Evolutionary conservation across 306 rosid species (phyloP).

Genomic region (Trifolium dubium): DNA sequence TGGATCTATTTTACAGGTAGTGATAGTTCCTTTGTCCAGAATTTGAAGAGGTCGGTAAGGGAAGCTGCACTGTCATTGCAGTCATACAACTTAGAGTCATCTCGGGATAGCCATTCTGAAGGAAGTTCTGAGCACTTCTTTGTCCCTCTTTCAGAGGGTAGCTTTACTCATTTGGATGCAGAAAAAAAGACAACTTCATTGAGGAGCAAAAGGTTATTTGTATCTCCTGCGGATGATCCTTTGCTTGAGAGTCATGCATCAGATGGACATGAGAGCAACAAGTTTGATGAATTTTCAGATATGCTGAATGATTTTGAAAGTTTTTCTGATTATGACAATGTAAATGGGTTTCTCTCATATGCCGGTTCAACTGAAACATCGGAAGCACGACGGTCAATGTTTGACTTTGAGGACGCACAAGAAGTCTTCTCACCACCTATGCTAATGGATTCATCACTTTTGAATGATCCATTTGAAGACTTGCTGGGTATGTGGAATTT

Average conservation of each 20-base stretch:
- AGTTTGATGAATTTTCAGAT: slow-evolving; percentile 60
- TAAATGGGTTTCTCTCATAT: slow-evolving; percentile 80
- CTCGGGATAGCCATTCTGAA: slow-evolving; percentile 75
- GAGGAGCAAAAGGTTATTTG: slow-evolving; percentile 74
- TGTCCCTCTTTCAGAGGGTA: slow-evolving; percentile 75
- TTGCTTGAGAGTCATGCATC: slow-evolving; percentile 52
- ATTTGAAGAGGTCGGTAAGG: slow-evolving; percentile 88
- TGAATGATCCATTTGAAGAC: slow-evolving; percentile 85
- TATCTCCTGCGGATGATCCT: slow-evolving; percentile 59
- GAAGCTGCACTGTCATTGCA: slow-evolving; percentile 80
- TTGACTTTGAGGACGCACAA: slow-evolving; percentile 76
- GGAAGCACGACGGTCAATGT: slow-evolving; percentile 64
- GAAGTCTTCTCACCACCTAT: slow-evolving; percentile 94
- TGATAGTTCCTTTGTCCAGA: slow-evolving; percentile 64
- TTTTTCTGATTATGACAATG: slow-evolving; percentile 72
- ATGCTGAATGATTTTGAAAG: slow-evolving; percentile 70
- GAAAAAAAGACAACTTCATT: slow-evolving; percentile 65
- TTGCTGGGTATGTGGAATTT: slow-evolving; percentile 78
- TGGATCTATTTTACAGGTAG: slow-evolving; percentile 43
- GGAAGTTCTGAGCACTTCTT: slow-evolving; percentile 90
- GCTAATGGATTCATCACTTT: slow-evolving; percentile 76
- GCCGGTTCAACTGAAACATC: slow-evolving; percentile 72
- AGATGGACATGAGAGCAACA: slow-evolving; percentile 57
- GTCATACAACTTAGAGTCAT: slow-evolving; percentile 61
- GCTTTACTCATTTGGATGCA: slow-evolving; percentile 69